Percentiles rank a stretch among this genome's conserved stretches.
Evolutionary conservation across 305 asterid species (phyloP).

Genomic region (Solanum hybrid): DNA sequence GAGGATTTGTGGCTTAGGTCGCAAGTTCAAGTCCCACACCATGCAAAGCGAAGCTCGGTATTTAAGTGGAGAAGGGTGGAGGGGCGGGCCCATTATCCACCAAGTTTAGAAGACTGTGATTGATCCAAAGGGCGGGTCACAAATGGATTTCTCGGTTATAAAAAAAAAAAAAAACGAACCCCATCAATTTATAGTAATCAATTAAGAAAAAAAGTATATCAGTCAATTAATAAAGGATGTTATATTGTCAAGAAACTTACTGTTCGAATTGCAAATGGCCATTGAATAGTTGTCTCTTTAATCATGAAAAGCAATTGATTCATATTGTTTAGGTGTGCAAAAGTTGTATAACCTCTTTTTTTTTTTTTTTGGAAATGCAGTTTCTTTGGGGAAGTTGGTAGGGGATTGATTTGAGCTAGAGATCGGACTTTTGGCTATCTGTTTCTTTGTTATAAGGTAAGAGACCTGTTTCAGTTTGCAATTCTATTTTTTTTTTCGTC

Average conservation of each 20-base stretch:
- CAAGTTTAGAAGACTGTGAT: too few relatives aligned
- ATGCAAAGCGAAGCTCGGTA: too few relatives aligned
- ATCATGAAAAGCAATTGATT: not conserved
- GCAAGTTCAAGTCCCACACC: too few relatives aligned
- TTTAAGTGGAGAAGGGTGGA: too few relatives aligned
- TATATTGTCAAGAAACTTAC: not conserved
- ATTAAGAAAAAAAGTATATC: not conserved
- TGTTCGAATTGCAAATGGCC: not conserved
- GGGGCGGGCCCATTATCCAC: too few relatives aligned
- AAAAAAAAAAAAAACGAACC: too few relatives aligned
- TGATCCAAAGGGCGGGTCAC: too few relatives aligned
- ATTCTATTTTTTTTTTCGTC: not conserved
- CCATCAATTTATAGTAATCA: not conserved
- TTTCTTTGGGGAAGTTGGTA: not conserved
- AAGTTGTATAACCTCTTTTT: not conserved
- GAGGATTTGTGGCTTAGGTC: too few relatives aligned
- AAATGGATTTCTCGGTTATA: too few relatives aligned
- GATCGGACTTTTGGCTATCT: not conserved
- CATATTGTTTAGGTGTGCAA: not conserved
- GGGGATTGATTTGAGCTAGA: not conserved
- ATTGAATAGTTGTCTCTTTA: not conserved
- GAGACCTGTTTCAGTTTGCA: constrained; percentile 4
- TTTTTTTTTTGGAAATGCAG: not conserved
- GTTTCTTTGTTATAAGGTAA: constrained; percentile 3
- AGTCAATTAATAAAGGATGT: not conserved